Conservation (phyloP, 2,329 filamentous ascomycete genomes). For the Chaetomium olivaceum region DNA sequence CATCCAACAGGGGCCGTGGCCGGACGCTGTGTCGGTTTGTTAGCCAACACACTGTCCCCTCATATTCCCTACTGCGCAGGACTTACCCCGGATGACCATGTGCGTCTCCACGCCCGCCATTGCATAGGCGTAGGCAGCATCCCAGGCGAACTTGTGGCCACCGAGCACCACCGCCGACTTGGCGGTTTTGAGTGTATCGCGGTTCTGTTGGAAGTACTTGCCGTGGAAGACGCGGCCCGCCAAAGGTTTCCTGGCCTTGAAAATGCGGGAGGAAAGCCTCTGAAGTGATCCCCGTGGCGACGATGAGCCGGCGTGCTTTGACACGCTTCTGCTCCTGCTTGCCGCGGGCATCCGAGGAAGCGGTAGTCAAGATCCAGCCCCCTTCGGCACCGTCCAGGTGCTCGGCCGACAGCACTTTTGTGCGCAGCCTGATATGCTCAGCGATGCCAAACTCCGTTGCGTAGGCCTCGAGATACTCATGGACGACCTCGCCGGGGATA, state of each 20-base stretch:
- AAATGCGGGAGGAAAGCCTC: conserved; percentile 50
- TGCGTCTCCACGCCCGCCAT: conserved; percentile 56
- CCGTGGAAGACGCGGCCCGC: conserved; percentile 51
- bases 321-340: conserved; percentile 34
- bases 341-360: conserved; percentile 4
- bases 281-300: conserved; percentile 59
- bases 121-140: conserved; percentile 63
- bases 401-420: conserved; percentile 46
- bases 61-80: background rate
- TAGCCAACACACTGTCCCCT: background rate
- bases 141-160: conserved; percentile 64
- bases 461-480: conserved; percentile 51
- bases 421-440: conserved; percentile 43
- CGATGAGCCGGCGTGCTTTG: conserved; percentile 48
- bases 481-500: conserved; percentile 49
- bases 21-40: conserved; percentile 37
- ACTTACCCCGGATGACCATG: conserved; percentile 57
- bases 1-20: conserved; percentile 61
- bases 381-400: conserved; percentile 39
- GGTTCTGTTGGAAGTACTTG: conserved; percentile 48
- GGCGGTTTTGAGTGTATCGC: conserved; percentile 44
- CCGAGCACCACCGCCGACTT: conserved; percentile 59
- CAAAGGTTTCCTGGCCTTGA: conserved; percentile 48
- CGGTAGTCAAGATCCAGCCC: conserved; percentile 46
- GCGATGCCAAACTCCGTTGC: conserved; percentile 46